Conservation (phyloP, 495 filamentous ascomycete species). For the Hypoxylon trugodes region DNA sequence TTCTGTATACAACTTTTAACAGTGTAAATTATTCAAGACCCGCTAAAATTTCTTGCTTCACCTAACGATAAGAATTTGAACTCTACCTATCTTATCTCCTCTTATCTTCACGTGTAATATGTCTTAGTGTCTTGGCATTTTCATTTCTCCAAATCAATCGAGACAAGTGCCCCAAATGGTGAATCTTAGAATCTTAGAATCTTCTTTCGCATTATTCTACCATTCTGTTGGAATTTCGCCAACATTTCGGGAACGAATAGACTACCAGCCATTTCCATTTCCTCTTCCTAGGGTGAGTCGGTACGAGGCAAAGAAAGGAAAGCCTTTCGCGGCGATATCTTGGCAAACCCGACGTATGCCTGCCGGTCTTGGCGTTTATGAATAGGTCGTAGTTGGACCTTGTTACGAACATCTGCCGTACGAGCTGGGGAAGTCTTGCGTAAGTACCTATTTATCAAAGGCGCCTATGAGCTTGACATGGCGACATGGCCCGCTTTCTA, state of each 20-base stretch:
- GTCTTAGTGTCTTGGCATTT: slow-evolving; percentile 6
- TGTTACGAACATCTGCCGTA: slow-evolving; percentile 22
- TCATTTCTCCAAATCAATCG: not conserved
- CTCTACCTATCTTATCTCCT: not conserved
- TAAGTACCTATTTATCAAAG: slow-evolving; percentile 39
- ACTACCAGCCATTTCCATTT: not conserved
- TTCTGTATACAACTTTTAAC: not conserved
- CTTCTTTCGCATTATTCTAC: slow-evolving; percentile 5
- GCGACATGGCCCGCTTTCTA: not conserved
- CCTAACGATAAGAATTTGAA: slow-evolving; percentile 17
- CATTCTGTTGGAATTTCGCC: slow-evolving; percentile 6
- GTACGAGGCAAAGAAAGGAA: slow-evolving; percentile 16
- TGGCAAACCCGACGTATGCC: slow-evolving; percentile 23
- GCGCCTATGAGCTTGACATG: slow-evolving; percentile 7
- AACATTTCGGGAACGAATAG: slow-evolving; percentile 7
- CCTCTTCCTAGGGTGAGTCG: not conserved
- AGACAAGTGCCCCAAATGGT: too few relatives aligned
- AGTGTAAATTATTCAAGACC: not conserved
- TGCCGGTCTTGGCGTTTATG: slow-evolving; percentile 27
- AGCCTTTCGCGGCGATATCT: slow-evolving; percentile 12
- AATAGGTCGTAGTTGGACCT: slow-evolving; percentile 15
- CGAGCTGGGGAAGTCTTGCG: slow-evolving; percentile 25
- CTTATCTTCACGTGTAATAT: slow-evolving; percentile 29
- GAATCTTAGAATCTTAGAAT: not conserved
- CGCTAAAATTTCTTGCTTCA: slow-evolving; percentile 35